A percentile compares a stretch with the other conserved stretches of the same genome.
Evolutionary conservation across 1,139 yeast species (phyloP).

Genomic region (Yamadazyma oceani): DNA sequence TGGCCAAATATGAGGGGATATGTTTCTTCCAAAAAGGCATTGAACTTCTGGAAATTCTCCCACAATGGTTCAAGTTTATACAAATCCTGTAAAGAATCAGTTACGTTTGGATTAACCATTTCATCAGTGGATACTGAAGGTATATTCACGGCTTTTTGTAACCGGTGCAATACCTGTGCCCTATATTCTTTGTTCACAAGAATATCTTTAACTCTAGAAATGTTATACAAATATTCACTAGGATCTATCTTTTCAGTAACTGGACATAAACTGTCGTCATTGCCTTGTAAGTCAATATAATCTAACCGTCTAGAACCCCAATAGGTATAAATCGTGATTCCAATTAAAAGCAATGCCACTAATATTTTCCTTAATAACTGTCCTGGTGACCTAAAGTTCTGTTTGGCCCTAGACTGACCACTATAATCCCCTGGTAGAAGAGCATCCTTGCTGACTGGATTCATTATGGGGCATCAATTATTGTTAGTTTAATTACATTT

Average conservation of each 20-base stretch:
- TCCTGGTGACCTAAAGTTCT: no score
- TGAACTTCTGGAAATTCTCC: conserved; percentile 31
- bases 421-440: no score
- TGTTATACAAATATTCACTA: conserved; percentile 20
- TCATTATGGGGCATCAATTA: no score
- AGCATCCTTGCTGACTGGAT: no score
- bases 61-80: conserved; percentile 29
- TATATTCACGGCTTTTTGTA: conserved; percentile 56
- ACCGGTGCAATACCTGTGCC: conserved; percentile 38
- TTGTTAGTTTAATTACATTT: no score
- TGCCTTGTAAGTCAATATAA: conserved; percentile 1
- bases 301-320: no score
- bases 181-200: conserved; percentile 41
- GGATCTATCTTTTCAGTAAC: conserved; percentile 35
- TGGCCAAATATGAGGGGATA: conserved; percentile 35
- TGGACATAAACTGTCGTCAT: conserved; percentile 37
- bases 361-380: no score
- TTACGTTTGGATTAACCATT: conserved; percentile 28
- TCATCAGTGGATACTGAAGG: conserved; percentile 70
- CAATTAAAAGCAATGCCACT: no score
- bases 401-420: no score
- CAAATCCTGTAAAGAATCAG: conserved; percentile 24
- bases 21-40: conserved; percentile 25
- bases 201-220: conserved; percentile 25
- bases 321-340: no score